Percentiles rank a stretch among this genome's conserved stretches.
Evolutionary conservation across 176 grass and related monocot genomes (phyloP).

Genomic region (Oryza meyeriana): DNA sequence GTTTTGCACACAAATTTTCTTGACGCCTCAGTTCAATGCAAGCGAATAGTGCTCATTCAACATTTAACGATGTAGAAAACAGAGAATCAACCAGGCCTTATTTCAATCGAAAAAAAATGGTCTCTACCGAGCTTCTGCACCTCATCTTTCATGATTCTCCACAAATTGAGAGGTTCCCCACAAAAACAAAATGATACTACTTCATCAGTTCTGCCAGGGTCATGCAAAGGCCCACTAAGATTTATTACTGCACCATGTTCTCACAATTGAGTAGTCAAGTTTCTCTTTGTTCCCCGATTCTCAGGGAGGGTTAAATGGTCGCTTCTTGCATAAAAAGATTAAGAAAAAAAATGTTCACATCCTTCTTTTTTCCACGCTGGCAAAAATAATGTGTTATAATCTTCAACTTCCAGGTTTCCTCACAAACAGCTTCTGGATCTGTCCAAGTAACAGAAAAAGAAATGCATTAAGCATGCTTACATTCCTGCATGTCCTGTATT

Average conservation of each 20-base stretch:
- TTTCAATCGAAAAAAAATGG: background rate
- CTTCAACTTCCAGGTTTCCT: constrained; percentile 38
- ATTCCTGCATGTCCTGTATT: background rate
- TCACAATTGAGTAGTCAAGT: constrained; percentile 20
- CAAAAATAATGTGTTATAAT: background rate
- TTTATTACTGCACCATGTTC: constrained; percentile 19
- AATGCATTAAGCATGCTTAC: background rate
- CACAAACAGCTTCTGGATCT: constrained; percentile 72
- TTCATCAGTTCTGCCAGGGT: background rate
- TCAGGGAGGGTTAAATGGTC: background rate
- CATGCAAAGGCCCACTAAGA: background rate
- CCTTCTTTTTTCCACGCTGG: background rate
- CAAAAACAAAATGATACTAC: background rate
- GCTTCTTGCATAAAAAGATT: background rate
- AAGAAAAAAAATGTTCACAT: background rate
- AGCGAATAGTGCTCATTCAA: background rate
- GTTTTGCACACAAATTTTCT: too few relatives aligned
- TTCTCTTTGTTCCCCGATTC: constrained; percentile 28
- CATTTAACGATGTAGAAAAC: background rate
- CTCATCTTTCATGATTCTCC: constrained; percentile 9
- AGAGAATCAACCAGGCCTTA: background rate
- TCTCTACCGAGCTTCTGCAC: background rate
- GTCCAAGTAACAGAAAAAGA: constrained; percentile 7
- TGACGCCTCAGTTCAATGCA: background rate
- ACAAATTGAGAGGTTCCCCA: background rate